A percentile compares a stretch with the other conserved stretches of the same genome.
phyloP scores from a whole-genome alignment of 441 rosid species.

The Macaranga tanarius region DNA sequence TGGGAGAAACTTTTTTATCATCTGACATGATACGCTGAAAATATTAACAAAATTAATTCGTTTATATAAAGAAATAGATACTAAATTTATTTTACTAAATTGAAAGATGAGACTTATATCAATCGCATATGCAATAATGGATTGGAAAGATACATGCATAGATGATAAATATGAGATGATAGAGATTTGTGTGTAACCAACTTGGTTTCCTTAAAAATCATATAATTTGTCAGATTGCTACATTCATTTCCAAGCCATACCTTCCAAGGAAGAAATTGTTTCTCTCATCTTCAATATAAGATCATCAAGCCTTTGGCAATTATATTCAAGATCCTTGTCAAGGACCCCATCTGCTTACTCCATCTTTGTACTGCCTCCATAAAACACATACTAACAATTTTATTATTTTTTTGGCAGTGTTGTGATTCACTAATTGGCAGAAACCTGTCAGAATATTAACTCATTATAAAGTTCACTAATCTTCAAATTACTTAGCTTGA shows the following conservation, averaged over 20 bases:
- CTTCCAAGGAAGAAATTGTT: neutral
- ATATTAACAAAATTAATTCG: too few relatives aligned
- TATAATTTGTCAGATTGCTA: neutral
- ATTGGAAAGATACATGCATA: neutral
- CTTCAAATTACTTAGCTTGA: neutral
- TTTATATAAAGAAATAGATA: too few relatives aligned
- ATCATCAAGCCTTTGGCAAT: conserved; percentile 8
- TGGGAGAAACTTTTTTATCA: too few relatives aligned
- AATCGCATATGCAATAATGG: conserved; percentile 1
- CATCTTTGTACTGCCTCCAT: neutral
- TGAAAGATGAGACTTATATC: neutral
- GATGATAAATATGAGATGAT: neutral
- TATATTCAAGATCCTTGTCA: conserved; percentile 15
- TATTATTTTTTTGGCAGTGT: neutral
- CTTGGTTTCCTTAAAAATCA: neutral
- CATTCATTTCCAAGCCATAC: conserved; percentile 10
- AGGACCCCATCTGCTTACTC: conserved; percentile 10
- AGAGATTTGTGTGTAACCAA: conserved; percentile 14
- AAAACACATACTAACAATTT: neutral
- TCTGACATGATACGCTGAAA: neutral
- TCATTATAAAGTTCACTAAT: neutral
- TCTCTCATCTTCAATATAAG: neutral
- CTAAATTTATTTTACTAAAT: neutral
- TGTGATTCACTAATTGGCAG: neutral
- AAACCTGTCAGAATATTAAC: neutral